Evolutionary conservation across 192 early-diverging fungal genomes (phyloP).

Genomic region (Podila clonocystis): DNA sequence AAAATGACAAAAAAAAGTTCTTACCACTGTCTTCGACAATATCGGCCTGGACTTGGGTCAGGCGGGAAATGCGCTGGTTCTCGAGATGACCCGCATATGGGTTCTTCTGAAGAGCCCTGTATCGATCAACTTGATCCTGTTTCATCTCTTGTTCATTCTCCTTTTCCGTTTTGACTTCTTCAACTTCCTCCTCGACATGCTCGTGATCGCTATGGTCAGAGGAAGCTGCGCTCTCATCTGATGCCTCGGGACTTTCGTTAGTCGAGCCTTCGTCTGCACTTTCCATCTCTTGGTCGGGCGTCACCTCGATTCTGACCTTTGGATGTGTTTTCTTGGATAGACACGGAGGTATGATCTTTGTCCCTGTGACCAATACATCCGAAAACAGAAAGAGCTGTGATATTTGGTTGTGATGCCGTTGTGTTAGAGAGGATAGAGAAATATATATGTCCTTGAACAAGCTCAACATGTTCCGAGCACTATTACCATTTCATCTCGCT

Average conservation of each 20-base stretch:
- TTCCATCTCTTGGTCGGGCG: not conserved
- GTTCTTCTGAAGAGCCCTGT: not conserved
- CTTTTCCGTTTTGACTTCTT: not conserved
- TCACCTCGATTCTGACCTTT: not conserved
- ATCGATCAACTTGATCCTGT: not conserved
- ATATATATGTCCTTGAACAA: too few relatives aligned
- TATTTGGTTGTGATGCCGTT: too few relatives aligned
- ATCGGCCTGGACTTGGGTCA: slow-evolving; percentile 42
- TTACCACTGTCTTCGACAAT: slow-evolving; percentile 27
- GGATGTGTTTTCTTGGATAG: not conserved
- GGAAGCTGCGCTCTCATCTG: not conserved
- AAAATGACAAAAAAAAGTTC: not conserved
- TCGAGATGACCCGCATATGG: slow-evolving; percentile 43
- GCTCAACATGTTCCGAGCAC: not conserved
- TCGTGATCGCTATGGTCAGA: not conserved
- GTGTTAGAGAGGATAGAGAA: too few relatives aligned
- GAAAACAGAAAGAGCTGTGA: slow-evolving; percentile 39
- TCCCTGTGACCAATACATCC: slow-evolving; percentile 42
- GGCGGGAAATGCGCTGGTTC: slow-evolving; percentile 34
- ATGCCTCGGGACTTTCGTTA: not conserved
- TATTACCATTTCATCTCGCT: slow-evolving; percentile 33
- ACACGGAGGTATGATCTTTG: slow-evolving; percentile 2
- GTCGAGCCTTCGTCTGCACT: not conserved
- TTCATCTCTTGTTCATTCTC: not conserved
- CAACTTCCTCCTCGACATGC: not conserved